These are phyloP conservation scores for Onygena corvina DNA, from an alignment of 2,329 filamentous ascomycete species.

Conservation along the genomic window DNA sequence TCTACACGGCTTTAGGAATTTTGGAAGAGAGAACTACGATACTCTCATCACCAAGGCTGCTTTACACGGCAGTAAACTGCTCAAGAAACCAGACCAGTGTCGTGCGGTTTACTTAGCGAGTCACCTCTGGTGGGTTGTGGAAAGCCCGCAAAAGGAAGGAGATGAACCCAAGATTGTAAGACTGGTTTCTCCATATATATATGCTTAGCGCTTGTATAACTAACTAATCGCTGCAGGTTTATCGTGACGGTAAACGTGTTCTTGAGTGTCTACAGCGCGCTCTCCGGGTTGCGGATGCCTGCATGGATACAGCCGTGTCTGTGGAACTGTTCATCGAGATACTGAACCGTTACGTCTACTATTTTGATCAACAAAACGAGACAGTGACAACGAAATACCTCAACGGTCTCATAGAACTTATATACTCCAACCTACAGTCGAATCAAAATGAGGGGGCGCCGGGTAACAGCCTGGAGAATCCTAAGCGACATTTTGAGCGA, in stretches of 20 bases:
- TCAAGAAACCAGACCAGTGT: constrained; percentile 97
- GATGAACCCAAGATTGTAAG: constrained; percentile 68
- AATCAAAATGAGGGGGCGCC: constrained; percentile 53
- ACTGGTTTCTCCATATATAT: constrained; percentile 15
- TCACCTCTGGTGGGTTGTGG: constrained; percentile 95
- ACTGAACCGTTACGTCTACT: constrained; percentile 95
- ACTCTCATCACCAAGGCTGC: constrained; percentile 97
- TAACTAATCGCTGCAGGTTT: constrained; percentile 56
- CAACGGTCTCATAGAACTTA: constrained; percentile 94
- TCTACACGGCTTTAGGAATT: constrained; percentile 76
- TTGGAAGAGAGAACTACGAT: constrained; percentile 95
- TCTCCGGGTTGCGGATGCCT: constrained; percentile 89
- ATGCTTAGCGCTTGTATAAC: neutral
- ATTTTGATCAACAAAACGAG: constrained; percentile 98
- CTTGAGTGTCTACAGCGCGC: constrained; percentile 92
- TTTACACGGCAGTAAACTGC: constrained; percentile 86
- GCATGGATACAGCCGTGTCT: constrained; percentile 95
- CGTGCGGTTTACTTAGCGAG: constrained; percentile 91
- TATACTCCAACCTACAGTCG: constrained; percentile 85
- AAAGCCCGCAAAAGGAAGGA: constrained; percentile 63
- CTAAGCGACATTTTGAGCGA: constrained; percentile 84
- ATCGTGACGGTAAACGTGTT: constrained; percentile 93
- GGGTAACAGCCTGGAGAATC: constrained; percentile 70
- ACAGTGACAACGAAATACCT: constrained; percentile 96
- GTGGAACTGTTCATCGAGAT: constrained; percentile 99